phyloP scores from a whole-genome alignment of 192 early-diverging fungal genomes.

The Gamsiella multidivaricata region DNA sequence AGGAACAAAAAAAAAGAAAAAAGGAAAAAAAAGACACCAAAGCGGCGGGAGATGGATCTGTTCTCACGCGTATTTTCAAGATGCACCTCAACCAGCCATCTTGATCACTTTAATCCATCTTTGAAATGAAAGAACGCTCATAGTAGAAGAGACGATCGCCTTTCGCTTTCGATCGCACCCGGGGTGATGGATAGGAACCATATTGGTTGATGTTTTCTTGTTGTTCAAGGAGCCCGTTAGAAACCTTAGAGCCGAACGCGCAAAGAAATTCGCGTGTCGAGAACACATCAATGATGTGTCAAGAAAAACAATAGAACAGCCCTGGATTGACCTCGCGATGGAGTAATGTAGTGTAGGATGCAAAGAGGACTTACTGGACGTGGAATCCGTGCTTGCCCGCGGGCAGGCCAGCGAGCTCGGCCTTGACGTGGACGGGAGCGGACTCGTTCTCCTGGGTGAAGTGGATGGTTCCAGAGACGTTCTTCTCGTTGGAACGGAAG shows the following conservation, averaged over 20 bases:
- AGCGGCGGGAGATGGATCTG: neutral
- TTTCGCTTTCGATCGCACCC: too few relatives aligned
- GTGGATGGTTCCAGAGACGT: conserved; percentile 75
- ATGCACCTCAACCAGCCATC: too few relatives aligned
- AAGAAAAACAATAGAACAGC: neutral
- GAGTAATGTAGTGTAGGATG: neutral
- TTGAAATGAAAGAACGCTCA: too few relatives aligned
- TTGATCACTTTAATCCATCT: too few relatives aligned
- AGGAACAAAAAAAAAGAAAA: neutral
- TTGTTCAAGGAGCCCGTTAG: too few relatives aligned
- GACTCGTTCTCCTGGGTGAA: conserved; percentile 75
- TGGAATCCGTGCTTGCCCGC: conserved; percentile 91
- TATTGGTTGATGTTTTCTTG: too few relatives aligned
- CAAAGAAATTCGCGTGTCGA: too few relatives aligned
- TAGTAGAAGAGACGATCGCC: too few relatives aligned
- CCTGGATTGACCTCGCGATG: too few relatives aligned
- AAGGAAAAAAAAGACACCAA: neutral
- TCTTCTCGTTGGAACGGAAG: conserved; percentile 72
- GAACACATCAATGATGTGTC: too few relatives aligned
- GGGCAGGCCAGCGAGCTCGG: conserved; percentile 68
- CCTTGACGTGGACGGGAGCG: conserved; percentile 66
- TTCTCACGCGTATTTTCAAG: conserved; percentile 26
- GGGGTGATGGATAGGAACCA: too few relatives aligned
- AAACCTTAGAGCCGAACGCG: too few relatives aligned
- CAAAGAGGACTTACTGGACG: conserved; percentile 67